Evolutionary conservation across 2,329 filamentous ascomycete genomes (phyloP).

Genomic region (Paraphaeosphaeria minitans): DNA sequence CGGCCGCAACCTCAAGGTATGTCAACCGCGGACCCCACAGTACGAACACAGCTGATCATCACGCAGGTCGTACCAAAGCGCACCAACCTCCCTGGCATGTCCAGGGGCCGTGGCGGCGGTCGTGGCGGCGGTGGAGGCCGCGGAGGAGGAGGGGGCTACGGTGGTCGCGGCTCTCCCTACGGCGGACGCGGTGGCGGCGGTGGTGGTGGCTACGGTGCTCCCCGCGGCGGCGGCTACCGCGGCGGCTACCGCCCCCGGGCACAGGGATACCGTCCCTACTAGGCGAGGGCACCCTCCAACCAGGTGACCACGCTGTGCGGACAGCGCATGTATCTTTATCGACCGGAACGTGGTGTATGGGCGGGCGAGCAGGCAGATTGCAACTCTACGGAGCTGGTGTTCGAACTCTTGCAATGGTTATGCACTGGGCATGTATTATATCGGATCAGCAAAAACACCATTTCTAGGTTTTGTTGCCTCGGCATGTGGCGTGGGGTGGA

Average conservation of each 20-base stretch:
- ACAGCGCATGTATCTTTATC: neutral
- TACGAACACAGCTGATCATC: slow-evolving; percentile 18
- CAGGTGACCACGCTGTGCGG: slow-evolving; percentile 18
- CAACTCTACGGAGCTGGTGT: neutral
- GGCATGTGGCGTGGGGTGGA: neutral
- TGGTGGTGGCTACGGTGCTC: slow-evolving; percentile 53
- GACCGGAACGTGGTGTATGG: neutral
- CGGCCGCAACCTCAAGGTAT: slow-evolving; percentile 91
- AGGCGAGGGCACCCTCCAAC: slow-evolving; percentile 25
- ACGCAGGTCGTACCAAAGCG: slow-evolving; percentile 82
- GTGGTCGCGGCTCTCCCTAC: slow-evolving; percentile 58
- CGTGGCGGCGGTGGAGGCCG: slow-evolving; percentile 58
- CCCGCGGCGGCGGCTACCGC: slow-evolving; percentile 51
- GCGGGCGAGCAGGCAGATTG: neutral
- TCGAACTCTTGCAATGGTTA: neutral
- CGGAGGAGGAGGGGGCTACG: slow-evolving; percentile 42
- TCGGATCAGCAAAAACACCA: slow-evolving; percentile 6
- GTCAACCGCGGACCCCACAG: neutral
- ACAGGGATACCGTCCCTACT: slow-evolving; percentile 39
- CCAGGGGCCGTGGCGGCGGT: slow-evolving; percentile 66
- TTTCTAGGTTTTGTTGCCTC: neutral
- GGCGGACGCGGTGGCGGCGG: slow-evolving; percentile 41
- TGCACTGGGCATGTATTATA: slow-evolving; percentile 18
- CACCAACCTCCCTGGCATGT: slow-evolving; percentile 96
- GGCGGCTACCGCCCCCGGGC: slow-evolving; percentile 47